Base-by-base conservation (phyloP, 169 alveolate species). In the Nephromyces sp. region DNA sequence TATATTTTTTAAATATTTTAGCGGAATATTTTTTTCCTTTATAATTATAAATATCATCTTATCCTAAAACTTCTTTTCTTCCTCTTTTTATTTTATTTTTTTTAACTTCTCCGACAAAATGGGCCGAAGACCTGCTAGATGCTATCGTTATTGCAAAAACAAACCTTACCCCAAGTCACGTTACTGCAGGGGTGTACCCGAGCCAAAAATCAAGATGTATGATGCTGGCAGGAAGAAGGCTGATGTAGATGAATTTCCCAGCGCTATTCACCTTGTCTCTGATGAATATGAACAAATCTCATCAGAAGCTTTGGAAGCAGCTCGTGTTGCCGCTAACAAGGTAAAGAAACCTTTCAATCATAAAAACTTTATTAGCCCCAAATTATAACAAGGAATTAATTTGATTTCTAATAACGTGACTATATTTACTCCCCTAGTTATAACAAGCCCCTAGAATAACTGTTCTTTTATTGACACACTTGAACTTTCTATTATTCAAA, bases 121-220 rank as follows among this genome's bases (percentile, higher is more conserved):
- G 99, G 99, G 99, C 68, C 93, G 99, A 84, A 95, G 99, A 86
- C 99, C 99, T 64, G 98, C 99, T 32, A 92, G 97, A 84, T 97
- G 99, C 88, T 97, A 97, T 87, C 89, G 99, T 79, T 94, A 95
- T 87, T 88, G 97, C 87, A 95, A 94, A 89, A 95, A 94, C 89
- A 97, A 97, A 87, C 99, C 99, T 66, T 97, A 94, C 90, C 99
- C 99, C 62, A 97, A 97, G 90, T 93, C 98, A 53, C 93, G 99
- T 80, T 97, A 90, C 84, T 93, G 98, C 83, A 87, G 99, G 63
- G 99, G 99, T 90, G 99, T 96, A 66, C 99, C 99, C 15, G 99
- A 97, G 81, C 96, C 99, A 34, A 97, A 95, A 87, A 90, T 97
- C 84, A 93, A 98, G 74, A 93, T 95, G 78, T 97, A 94, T 85